phyloP scores from a whole-genome alignment of 2,329 filamentous ascomycete genomes.

The Hypoxylon sp. region DNA sequence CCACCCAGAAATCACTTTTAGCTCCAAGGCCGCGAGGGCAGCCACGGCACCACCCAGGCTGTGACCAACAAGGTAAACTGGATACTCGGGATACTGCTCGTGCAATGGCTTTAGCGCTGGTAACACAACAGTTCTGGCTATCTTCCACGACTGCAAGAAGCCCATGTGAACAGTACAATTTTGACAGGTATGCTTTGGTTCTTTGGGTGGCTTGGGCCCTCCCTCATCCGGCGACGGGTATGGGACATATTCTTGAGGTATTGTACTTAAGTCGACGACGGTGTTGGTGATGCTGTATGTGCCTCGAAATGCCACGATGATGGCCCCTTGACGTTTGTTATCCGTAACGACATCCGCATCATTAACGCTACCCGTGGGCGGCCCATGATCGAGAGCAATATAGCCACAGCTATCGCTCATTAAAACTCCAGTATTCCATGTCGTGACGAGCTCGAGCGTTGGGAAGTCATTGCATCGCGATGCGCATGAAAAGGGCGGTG shows the following conservation, averaged over 20 bases:
- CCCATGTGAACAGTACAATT: conserved; percentile 96
- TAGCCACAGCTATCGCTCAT: conserved; percentile 95
- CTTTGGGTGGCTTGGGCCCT: conserved; percentile 53
- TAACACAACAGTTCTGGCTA: conserved; percentile 78
- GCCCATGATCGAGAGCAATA: conserved; percentile 84
- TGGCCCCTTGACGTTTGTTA: conserved; percentile 56
- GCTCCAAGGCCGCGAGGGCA: conserved; percentile 86
- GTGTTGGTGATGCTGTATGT: conserved; percentile 96
- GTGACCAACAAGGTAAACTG: conserved; percentile 87
- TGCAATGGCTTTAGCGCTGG: conserved; percentile 74
- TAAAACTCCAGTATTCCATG: conserved; percentile 91
- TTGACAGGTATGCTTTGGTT: conserved; percentile 72
- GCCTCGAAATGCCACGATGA: conserved; percentile 91
- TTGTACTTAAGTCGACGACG: conserved; percentile 88
- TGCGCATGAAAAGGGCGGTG: conserved; percentile 85
- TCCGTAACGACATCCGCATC: not conserved
- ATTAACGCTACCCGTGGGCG: conserved; percentile 23
- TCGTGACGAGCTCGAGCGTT: conserved; percentile 81
- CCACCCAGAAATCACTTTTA: conserved; percentile 80
- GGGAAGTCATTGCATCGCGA: conserved; percentile 90
- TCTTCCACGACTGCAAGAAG: conserved; percentile 87
- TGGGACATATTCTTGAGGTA: conserved; percentile 91
- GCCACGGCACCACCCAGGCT: conserved; percentile 94
- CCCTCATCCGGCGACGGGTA: conserved; percentile 75
- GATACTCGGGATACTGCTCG: conserved; percentile 76